Evolutionary conservation across 805 yeast genomes (phyloP), one percentile per base, ranked within the genome.

Genomic region (Isabelozyma pseudorhagii): DNA sequence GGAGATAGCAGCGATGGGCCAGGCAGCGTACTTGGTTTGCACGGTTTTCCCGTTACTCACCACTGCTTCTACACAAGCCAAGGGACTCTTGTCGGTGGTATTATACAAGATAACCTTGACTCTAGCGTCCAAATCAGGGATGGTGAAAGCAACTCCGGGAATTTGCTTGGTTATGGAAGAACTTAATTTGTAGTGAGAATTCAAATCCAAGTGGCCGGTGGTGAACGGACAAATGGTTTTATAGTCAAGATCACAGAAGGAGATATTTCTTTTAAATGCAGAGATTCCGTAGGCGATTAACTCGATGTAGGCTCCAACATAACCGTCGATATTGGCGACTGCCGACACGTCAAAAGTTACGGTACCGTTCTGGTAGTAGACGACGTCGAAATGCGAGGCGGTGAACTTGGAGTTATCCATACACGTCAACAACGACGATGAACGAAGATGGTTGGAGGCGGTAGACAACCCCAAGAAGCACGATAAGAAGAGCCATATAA

Each of bases 1-100:
- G 3, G 97, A 82, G 41, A 94, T 80, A 18, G 90, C 92, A 4
- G 97, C 98, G 57, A 94, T 87, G 8, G 96, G 96, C 99, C 99
- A 93, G 5, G 96, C 81, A 3, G 94, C 97, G 57, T 86, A 91
- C 59, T 83, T 83, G 25, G 97, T 89, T 68, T 91, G 96, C 27
- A 94, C 99, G 1, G 98, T 92, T 62, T 88, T 91, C 50, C 94
- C 97, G 68, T 94, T 94, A 18, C 87, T 71, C 49, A 94, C 75
- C 11, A 82, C 75, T 0, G 97, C 97, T 63, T 87, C 89, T 11
- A 94, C 96, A 79, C 99, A 94, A 3, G 98, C 99, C 50, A 92
- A 72, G 3, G 85, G 78, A 4, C 60, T 69, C 11, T 65, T 54
- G 5, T 79, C 72, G 44, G 70, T 69, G 13, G 69, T 61, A 31